These are phyloP conservation scores for Pseudogymnoascus sp. DNA, from an alignment of 2,329 filamentous ascomycete species.

Conservation along the genomic window DNA sequence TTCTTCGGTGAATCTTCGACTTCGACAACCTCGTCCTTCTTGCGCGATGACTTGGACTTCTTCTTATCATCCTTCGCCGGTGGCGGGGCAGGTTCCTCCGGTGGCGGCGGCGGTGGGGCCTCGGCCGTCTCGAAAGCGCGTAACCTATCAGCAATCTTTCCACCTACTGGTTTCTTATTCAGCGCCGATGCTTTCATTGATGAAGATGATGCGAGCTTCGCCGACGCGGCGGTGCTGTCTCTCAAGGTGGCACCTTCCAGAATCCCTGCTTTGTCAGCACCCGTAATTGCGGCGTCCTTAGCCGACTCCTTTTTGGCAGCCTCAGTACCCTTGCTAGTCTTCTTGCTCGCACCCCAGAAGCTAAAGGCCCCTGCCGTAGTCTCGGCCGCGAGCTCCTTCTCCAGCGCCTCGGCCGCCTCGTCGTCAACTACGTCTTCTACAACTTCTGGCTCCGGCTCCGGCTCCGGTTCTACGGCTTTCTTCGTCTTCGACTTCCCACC, in stretches of 20 bases:
- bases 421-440: constrained; percentile 19
- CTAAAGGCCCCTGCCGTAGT: constrained; percentile 34
- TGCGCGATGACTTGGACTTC: constrained; percentile 32
- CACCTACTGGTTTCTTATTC: constrained; percentile 39
- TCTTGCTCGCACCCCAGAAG: constrained; percentile 49
- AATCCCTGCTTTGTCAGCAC: constrained; percentile 42
- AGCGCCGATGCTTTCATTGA: constrained; percentile 32
- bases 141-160: constrained; percentile 48
- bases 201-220: constrained; percentile 27
- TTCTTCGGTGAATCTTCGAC: constrained; percentile 28
- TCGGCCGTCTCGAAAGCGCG: constrained; percentile 44
- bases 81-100: constrained; percentile 26
- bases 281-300: constrained; percentile 37
- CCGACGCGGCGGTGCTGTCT: constrained; percentile 32
- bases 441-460: constrained; percentile 18
- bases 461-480: constrained; percentile 20
- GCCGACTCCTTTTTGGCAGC: constrained; percentile 30
- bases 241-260: constrained; percentile 35
- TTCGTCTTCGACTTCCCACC: constrained; percentile 24
- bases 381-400: constrained; percentile 9
- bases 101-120: constrained; percentile 23
- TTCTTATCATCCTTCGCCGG: constrained; percentile 37
- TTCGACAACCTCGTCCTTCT: constrained; percentile 29
- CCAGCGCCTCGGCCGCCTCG: constrained; percentile 18
- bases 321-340: constrained; percentile 27